Evolutionary conservation across 2,329 filamentous ascomycete species (phyloP), one percentile per base, ranked within the genome.

Genomic region (Fusarium xyrophilum): DNA sequence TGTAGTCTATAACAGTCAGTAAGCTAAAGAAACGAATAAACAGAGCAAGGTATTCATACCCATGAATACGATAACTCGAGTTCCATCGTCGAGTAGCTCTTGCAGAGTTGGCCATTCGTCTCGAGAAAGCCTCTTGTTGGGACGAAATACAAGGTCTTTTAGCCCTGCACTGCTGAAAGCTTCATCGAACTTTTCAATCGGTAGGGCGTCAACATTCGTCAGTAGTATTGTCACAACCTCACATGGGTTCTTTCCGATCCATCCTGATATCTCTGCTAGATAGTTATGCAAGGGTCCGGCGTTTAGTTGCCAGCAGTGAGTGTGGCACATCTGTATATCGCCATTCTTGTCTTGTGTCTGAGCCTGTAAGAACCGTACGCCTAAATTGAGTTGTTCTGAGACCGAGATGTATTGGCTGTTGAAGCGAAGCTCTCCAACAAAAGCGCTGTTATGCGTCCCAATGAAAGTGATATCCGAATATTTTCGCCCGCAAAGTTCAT

Each of bases 11-110:
- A 7, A 0, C 9, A 51, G 44, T 77, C 54, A 77, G 71, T 14
- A 42, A 8, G 13, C 10, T 32, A 5, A 38, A 43, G 15, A 36
- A n/a, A n/a, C 4, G 15, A 40, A 15, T 6, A 7, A 6, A 13
- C 12, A n/a, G 30, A 33, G 17, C 5, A 30, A 9, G 7, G 74
- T 78, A 51, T 33, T 14, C 32, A 33, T 80, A 80, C 90, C 89
- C 76, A 94, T 87, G 67, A 93, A 94, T 27, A 90, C 87, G 47
- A 94, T 79, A 2, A 95, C 81, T 19, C 91, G 84, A 12, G 85
- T 91, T 47, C 84, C 83, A 38, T 82, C 81, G 27, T 84, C 79
- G 69, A 94, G 91, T 61, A 95, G 78, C 21, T 84, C 76, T 71
- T 88, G 84, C 17, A 94, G 81, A 0, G 91, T 93, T 77, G 91